A percentile compares a stretch with the other conserved stretches of the same genome.
These are phyloP conservation scores for Citrus cavaleriei DNA, from an alignment of 345 rosid species.

Conservation along the genomic window DNA sequence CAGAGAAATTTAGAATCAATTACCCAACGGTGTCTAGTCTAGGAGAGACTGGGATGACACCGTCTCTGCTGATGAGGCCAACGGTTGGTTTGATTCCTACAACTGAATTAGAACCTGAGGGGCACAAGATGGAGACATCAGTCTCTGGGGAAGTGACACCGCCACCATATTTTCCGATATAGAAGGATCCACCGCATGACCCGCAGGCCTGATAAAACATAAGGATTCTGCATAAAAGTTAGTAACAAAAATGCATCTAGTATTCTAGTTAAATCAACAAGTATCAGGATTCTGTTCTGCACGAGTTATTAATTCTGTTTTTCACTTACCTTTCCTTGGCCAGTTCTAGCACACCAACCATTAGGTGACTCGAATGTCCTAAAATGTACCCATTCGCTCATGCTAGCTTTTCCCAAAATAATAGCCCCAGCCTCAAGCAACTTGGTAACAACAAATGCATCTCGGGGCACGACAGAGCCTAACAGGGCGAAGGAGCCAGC, in stretches of 20 bases:
- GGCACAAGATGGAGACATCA: constrained; percentile 20
- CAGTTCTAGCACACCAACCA: constrained; percentile 60
- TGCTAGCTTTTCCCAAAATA: constrained; percentile 72
- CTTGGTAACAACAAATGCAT: constrained; percentile 61
- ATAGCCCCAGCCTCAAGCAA: constrained; percentile 59
- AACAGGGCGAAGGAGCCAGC: constrained; percentile 71
- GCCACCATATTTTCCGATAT: too few species aligned
- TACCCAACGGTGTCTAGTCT: constrained; percentile 31
- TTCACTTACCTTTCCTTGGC: constrained; percentile 58
- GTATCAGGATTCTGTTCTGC: too few species aligned
- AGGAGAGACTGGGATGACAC: constrained; percentile 25
- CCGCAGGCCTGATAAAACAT: constrained; percentile 19
- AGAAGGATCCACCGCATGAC: constrained; percentile 27
- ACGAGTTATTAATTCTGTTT: not conserved
- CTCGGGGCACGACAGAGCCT: constrained; percentile 54
- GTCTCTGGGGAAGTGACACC: constrained; percentile 24
- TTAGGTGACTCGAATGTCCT: constrained; percentile 19
- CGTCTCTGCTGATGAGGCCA: constrained; percentile 26
- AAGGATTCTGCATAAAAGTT: constrained; percentile 13
- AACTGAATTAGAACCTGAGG: constrained; percentile 22
- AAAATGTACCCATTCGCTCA: constrained; percentile 61
- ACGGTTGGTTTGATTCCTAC: constrained; percentile 28
- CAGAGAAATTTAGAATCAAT: not conserved
- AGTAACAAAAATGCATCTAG: not conserved
- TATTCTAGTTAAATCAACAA: too few species aligned